phyloP scores from a whole-genome alignment of 2,329 filamentous ascomycete species.

The Trichoderma sp. region DNA sequence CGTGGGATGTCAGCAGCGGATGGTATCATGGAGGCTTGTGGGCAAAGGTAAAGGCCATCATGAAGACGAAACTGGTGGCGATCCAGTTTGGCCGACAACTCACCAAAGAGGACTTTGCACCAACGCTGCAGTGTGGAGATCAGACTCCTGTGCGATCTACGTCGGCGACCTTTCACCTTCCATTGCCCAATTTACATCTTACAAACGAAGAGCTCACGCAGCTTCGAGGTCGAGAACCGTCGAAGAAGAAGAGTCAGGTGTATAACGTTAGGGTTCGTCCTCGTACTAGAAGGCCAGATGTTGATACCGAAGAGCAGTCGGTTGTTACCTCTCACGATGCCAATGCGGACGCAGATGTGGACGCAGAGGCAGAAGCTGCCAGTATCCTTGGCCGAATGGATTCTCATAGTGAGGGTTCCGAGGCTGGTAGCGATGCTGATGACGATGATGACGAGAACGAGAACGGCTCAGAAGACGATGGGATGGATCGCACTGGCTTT shows the following conservation, averaged over 20 bases:
- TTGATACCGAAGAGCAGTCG: slow-evolving; percentile 26
- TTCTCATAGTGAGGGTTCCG: slow-evolving; percentile 25
- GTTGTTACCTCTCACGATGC: slow-evolving; percentile 33
- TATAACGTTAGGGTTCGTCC: slow-evolving; percentile 41
- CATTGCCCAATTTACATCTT: slow-evolving; percentile 42
- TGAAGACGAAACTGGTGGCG: slow-evolving; percentile 81
- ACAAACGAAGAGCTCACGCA: slow-evolving; percentile 44
- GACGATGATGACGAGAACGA: slow-evolving; percentile 36
- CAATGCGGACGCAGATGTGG: neutral
- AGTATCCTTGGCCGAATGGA: slow-evolving; percentile 21
- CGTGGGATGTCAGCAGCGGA: slow-evolving; percentile 70
- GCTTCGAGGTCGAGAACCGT: slow-evolving; percentile 42
- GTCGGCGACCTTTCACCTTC: slow-evolving; percentile 41
- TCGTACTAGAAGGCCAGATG: neutral
- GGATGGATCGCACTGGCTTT: neutral
- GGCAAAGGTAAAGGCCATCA: slow-evolving; percentile 81
- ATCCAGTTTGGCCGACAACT: slow-evolving; percentile 62
- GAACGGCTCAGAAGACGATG: slow-evolving; percentile 29
- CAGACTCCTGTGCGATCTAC: slow-evolving; percentile 40
- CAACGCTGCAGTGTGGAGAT: slow-evolving; percentile 43
- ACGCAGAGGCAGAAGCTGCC: slow-evolving; percentile 16
- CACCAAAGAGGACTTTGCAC: slow-evolving; percentile 43
- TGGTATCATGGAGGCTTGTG: slow-evolving; percentile 85
- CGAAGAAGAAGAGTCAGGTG: slow-evolving; percentile 44
- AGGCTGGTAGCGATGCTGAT: slow-evolving; percentile 28